A percentile compares a stretch with the other conserved stretches of the same genome.
These are phyloP conservation scores for Agrocybe praecox DNA, from an alignment of 768 basidiomycete species.

Conservation along the genomic window DNA sequence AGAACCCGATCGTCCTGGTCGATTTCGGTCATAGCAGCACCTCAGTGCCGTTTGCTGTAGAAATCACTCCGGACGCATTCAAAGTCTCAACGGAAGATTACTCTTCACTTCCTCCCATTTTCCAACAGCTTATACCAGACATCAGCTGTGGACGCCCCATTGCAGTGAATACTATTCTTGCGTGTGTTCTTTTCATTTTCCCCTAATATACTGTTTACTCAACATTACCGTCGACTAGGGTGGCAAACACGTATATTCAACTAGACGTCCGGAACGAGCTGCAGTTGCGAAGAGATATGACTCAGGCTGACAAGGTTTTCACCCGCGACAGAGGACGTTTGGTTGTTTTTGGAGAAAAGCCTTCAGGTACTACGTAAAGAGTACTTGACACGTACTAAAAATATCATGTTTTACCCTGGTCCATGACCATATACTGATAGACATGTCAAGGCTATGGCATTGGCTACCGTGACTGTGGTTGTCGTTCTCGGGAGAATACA, in stretches of 20 bases:
- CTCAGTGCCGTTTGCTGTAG: slow-evolving; percentile 1
- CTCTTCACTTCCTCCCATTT: not conserved
- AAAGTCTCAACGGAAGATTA: slow-evolving; percentile 2
- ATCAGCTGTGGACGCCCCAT: not conserved
- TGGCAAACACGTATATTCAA: not conserved
- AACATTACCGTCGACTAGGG: not conserved
- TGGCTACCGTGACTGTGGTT: too few species aligned
- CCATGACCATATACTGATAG: too few species aligned
- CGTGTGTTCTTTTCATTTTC: not conserved
- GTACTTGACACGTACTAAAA: not conserved
- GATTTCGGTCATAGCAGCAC: slow-evolving; percentile 7
- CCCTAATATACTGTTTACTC: not conserved
- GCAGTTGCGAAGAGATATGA: slow-evolving; percentile 6
- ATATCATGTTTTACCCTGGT: too few species aligned
- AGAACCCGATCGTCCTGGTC: slow-evolving; percentile 8
- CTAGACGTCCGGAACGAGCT: slow-evolving; percentile 5
- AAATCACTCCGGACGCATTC: slow-evolving; percentile 12
- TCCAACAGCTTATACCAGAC: not conserved
- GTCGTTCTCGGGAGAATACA: too few species aligned
- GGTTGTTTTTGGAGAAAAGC: too few species aligned
- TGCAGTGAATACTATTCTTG: not conserved
- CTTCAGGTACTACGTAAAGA: not conserved
- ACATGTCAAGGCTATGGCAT: too few species aligned
- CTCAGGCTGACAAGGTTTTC: slow-evolving; percentile 4
- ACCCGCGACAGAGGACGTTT: not conserved